A percentile compares a stretch with the other conserved stretches of the same genome.
Evolutionary conservation across 75 land plant genomes (phyloP).

Genomic region (Azolla pinnata): DNA sequence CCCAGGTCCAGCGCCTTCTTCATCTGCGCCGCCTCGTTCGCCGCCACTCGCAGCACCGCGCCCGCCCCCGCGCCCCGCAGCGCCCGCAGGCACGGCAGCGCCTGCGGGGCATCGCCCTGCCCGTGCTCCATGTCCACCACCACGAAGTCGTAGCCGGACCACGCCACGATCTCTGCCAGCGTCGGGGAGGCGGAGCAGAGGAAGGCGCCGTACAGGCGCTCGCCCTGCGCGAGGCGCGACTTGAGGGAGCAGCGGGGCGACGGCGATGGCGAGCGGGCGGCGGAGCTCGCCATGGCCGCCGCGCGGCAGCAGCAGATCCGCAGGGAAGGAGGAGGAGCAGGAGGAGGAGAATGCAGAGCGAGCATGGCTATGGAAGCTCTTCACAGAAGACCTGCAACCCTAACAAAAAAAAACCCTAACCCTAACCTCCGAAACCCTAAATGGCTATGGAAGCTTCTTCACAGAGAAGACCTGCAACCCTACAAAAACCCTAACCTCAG

Average conservation of each 20-base stretch:
- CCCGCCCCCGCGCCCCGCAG: constrained; percentile 42
- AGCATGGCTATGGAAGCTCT: too few relatives aligned
- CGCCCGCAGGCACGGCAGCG: constrained; percentile 43
- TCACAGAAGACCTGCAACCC: too few relatives aligned
- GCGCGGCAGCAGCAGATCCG: too few relatives aligned
- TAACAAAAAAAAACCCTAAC: too few relatives aligned
- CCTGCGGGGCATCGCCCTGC: constrained; percentile 49
- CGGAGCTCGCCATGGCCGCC: too few relatives aligned
- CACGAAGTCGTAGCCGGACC: constrained; percentile 63
- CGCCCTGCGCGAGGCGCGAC: constrained; percentile 48
- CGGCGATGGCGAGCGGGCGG: neutral
- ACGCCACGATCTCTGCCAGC: constrained; percentile 64
- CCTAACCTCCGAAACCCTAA: too few relatives aligned
- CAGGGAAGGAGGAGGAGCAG: too few relatives aligned
- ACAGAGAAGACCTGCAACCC: too few relatives aligned
- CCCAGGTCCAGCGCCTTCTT: constrained; percentile 78
- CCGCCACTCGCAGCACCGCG: constrained; percentile 55
- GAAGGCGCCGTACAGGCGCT: constrained; percentile 63
- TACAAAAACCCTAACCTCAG: too few relatives aligned
- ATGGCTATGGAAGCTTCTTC: too few relatives aligned
- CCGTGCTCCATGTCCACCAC: constrained; percentile 88
- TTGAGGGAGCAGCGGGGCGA: constrained; percentile 28
- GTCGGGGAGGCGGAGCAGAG: constrained; percentile 48
- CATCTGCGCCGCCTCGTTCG: constrained; percentile 42
- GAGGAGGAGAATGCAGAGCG: too few relatives aligned